Conservation (phyloP, 148 eudicot genomes). For the Bassia scoparia region DNA sequence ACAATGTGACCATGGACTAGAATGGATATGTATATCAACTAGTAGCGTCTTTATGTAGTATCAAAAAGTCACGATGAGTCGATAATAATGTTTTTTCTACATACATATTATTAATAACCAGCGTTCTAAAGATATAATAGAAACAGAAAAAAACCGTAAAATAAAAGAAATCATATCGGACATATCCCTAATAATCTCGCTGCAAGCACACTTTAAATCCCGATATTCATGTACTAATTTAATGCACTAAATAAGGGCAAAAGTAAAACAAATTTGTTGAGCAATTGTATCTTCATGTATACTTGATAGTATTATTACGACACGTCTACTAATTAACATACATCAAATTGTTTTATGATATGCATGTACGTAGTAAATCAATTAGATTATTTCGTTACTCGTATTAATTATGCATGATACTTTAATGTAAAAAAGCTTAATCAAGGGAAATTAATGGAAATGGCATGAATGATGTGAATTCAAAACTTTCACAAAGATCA, state of each 20-base stretch:
- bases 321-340: conserved; percentile 11
- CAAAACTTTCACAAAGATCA: too few relatives aligned
- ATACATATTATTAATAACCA: too few relatives aligned
- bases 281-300: conserved; percentile 4
- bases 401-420: conserved; percentile 7
- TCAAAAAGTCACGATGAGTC: too few relatives aligned
- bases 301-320: conserved; percentile 5
- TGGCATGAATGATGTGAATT: too few relatives aligned
- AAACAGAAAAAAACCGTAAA: background rate
- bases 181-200: background rate
- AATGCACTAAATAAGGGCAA: background rate
- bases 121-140: background rate
- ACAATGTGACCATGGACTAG: background rate
- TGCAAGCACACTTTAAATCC: background rate
- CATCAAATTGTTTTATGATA: background rate
- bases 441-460: too few relatives aligned
- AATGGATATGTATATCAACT: background rate
- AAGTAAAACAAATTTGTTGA: background rate
- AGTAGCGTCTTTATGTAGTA: background rate
- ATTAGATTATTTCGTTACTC: background rate
- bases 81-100: too few relatives aligned
- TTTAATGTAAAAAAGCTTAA: background rate
- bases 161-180: too few relatives aligned
- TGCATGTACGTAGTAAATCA: background rate
- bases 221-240: conserved; percentile 5